Evolutionary conservation across 2,329 filamentous ascomycete genomes (phyloP).

Genomic region (Alternaria tenuissima): DNA sequence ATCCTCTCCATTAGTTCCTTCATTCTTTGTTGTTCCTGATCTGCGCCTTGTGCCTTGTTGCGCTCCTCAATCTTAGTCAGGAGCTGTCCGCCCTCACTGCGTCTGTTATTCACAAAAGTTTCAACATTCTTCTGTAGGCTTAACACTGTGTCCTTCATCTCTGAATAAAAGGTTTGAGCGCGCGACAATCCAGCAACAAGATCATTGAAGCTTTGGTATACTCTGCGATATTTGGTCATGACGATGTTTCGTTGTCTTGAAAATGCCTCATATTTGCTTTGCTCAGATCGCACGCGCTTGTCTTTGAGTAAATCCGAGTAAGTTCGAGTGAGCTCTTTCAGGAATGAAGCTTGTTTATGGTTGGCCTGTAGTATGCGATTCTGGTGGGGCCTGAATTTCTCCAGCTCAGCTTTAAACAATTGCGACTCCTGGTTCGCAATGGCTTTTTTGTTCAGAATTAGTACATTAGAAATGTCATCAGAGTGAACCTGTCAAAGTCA

Average conservation of each 20-base stretch:
- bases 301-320: slow-evolving; percentile 92
- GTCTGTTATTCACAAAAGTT: slow-evolving; percentile 92
- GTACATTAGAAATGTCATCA: slow-evolving; percentile 95
- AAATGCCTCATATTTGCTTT: slow-evolving; percentile 92
- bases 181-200: slow-evolving; percentile 84
- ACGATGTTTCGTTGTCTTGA: slow-evolving; percentile 83
- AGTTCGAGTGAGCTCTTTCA: slow-evolving; percentile 90
- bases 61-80: slow-evolving; percentile 87
- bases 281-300: slow-evolving; percentile 90
- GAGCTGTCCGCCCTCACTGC: slow-evolving; percentile 89
- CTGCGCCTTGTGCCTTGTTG: slow-evolving; percentile 74
- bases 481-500: slow-evolving; percentile 74
- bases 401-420: slow-evolving; percentile 93
- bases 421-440: slow-evolving; percentile 91
- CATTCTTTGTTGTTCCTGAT: slow-evolving; percentile 85
- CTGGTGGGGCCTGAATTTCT: slow-evolving; percentile 95
- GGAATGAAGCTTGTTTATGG: slow-evolving; percentile 90
- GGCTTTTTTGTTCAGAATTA: slow-evolving; percentile 97
- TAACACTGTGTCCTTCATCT: slow-evolving; percentile 94
- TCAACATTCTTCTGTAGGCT: slow-evolving; percentile 96
- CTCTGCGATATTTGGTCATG: slow-evolving; percentile 85
- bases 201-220: slow-evolving; percentile 92
- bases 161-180: slow-evolving; percentile 91
- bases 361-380: slow-evolving; percentile 90
- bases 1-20: slow-evolving; percentile 94